Evolutionary conservation across 768 basidiomycete genomes (phyloP).

Genomic region (Psilocybe tampanensis): DNA sequence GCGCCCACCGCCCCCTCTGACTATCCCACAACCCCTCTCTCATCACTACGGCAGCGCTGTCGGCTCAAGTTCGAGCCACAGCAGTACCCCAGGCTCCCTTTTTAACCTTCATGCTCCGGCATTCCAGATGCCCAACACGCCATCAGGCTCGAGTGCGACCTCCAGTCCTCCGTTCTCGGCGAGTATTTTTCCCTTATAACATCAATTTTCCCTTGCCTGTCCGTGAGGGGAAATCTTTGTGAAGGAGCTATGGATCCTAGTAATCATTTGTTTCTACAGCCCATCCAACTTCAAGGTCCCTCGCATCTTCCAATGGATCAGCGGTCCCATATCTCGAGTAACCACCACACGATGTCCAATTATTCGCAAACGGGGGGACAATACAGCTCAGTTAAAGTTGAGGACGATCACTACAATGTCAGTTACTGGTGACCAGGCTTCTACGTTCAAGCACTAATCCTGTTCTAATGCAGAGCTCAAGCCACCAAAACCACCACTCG

Average conservation of each 20-base stretch:
- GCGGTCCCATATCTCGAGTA: slow-evolving; percentile 40
- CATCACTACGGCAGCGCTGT: slow-evolving; percentile 49
- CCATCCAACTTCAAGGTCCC: slow-evolving; percentile 65
- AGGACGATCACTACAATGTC: slow-evolving; percentile 65
- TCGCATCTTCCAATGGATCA: slow-evolving; percentile 53
- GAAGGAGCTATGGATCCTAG: slow-evolving; percentile 54
- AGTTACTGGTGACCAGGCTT: slow-evolving; percentile 22
- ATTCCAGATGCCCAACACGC: slow-evolving; percentile 71
- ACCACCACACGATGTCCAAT: slow-evolving; percentile 39
- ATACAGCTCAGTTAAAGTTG: slow-evolving; percentile 61
- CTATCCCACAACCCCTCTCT: slow-evolving; percentile 59
- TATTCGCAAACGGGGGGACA: slow-evolving; percentile 47
- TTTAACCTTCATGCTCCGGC: slow-evolving; percentile 58
- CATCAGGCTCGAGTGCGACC: slow-evolving; percentile 71
- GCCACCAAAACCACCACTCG: slow-evolving; percentile 26
- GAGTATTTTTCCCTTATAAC: slow-evolving; percentile 58
- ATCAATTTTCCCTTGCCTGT: slow-evolving; percentile 21
- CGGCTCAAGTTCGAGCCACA: slow-evolving; percentile 40
- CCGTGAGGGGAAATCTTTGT: slow-evolving; percentile 29
- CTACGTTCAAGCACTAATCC: not conserved
- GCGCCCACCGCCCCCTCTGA: slow-evolving; percentile 58
- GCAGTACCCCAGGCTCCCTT: slow-evolving; percentile 39
- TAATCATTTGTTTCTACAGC: slow-evolving; percentile 59
- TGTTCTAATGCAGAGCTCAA: slow-evolving; percentile 5
- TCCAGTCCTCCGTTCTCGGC: slow-evolving; percentile 87